phyloP scores from a whole-genome alignment of 1,284 basidiomycete species.

The Trichosporon coremiiforme region DNA sequence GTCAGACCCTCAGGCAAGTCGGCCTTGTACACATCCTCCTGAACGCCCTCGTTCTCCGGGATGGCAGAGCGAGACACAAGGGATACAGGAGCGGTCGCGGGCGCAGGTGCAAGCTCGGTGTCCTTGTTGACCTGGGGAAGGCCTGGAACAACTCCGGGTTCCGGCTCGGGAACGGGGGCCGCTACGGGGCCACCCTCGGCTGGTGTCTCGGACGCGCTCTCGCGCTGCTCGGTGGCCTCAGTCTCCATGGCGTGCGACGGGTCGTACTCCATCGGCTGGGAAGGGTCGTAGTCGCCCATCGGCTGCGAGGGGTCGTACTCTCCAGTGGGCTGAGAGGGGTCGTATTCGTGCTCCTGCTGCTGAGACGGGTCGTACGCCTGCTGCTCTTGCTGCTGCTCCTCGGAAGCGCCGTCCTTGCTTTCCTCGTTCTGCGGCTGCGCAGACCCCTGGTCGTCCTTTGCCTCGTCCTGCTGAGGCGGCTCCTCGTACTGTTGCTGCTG shows the following conservation, averaged over 20 bases:
- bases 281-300: conserved; percentile 19
- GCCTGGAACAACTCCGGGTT: not conserved
- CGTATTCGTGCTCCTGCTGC: conserved; percentile 20
- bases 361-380: conserved; percentile 21
- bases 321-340: conserved; percentile 16
- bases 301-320: conserved; percentile 15
- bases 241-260: conserved; percentile 15
- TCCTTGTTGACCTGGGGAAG: conserved; percentile 13
- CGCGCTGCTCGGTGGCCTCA: conserved; percentile 30
- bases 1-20: conserved; percentile 42
- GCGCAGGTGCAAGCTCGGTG: conserved; percentile 1
- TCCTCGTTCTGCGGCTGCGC: not conserved
- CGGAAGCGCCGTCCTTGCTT: not conserved
- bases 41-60: conserved; percentile 20
- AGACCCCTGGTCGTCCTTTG: not conserved
- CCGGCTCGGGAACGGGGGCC: not conserved
- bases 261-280: conserved; percentile 20
- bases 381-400: conserved; percentile 2
- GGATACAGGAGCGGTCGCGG: conserved; percentile 9
- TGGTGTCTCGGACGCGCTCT: conserved; percentile 17
- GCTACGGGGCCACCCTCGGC: conserved; percentile 8
- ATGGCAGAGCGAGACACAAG: not conserved
- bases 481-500: not conserved
- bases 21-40: conserved; percentile 21
- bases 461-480: conserved; percentile 1